These are phyloP conservation scores for Yarrowia hollandica DNA, from an alignment of 805 yeast species.

Conservation along the genomic window DNA sequence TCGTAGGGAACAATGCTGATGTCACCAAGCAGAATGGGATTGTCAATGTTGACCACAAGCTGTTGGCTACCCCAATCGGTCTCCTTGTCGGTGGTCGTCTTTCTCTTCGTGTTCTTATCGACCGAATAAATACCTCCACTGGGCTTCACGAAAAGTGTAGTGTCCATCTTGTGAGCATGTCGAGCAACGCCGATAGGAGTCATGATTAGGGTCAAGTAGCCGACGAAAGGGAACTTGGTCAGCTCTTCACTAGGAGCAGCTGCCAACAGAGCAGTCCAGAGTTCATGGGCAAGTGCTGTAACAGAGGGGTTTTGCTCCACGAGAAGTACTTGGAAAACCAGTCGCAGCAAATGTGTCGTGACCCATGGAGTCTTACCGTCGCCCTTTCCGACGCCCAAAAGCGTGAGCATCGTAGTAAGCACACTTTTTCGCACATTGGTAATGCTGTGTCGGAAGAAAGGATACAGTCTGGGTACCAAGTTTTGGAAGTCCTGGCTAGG, in stretches of 20 bases:
- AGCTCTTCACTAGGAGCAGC: constrained; percentile 32
- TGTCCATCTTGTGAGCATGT: constrained; percentile 80
- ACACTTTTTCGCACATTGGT: constrained; percentile 89
- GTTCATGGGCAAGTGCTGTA: constrained; percentile 57
- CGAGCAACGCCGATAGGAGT: constrained; percentile 96
- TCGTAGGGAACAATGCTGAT: constrained; percentile 79
- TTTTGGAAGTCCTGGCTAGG: constrained; percentile 60
- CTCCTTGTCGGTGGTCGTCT: constrained; percentile 7
- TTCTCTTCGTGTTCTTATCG: constrained; percentile 23
- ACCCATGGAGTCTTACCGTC: constrained; percentile 64
- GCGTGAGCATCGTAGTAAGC: constrained; percentile 73
- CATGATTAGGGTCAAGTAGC: constrained; percentile 59
- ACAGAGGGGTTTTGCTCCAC: constrained; percentile 86
- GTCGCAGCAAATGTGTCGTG: constrained; percentile 66
- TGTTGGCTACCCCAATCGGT: constrained; percentile 27
- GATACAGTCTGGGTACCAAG: constrained; percentile 87
- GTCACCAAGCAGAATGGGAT: constrained; percentile 90
- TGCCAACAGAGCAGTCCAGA: constrained; percentile 57
- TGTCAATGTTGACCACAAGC: constrained; percentile 72
- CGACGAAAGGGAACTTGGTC: constrained; percentile 34
- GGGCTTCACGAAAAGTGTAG: constrained; percentile 72
- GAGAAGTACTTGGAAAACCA: constrained; percentile 80
- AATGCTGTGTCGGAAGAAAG: constrained; percentile 91
- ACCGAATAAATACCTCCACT: constrained; percentile 55
- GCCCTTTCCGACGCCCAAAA: constrained; percentile 51